Evolutionary conservation across 2,329 filamentous ascomycete species (phyloP), one percentile per base, ranked within the genome.

Genomic region (Aspergillus carbonarius): DNA sequence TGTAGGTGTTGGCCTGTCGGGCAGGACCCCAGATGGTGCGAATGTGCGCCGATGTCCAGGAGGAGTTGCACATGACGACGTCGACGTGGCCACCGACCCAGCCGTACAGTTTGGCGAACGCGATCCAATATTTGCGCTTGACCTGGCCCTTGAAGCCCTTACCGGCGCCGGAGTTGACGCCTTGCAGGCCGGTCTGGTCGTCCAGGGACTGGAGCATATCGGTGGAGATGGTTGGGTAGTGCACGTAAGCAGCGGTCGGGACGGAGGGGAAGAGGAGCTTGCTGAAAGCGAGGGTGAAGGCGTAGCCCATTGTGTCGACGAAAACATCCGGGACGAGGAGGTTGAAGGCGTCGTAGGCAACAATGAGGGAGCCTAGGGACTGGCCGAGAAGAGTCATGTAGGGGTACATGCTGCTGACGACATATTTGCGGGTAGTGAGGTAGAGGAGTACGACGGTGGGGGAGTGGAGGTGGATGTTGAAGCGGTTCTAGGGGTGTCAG

Each of bases 221-320:
- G 52, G 92, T 99, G 3, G 93, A 97, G 55, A 99, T 99, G 57
- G 93, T 98, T 1, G 95, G 95, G 72, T 98, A 99, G 78, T 99
- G 95, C 1, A 98, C 93, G 72, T 99, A 99, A 54, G 95, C 93
- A 47, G 86, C 92, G 0, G 92, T 97, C 0, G 93, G 91, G 1
- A 97, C 84, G 35, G 79, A 75, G 0, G 85, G 89, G 71, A 98
- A 98, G 23, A 98, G 81, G 63, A 90, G 83, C 71, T 92, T 95
- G 74, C 83, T 90, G 3, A 97, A 81, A 8, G 91, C 92, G 10
- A 96, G 84, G 0, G 90, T 85, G 72, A 98, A 99, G 25, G 93
- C 92, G 70, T 97, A 99, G 62, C 95, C 95, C 93, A 99, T 97
- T 1, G 95, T 99, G 72, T 99, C 95, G 67, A 99, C 83, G 73